Evolutionary conservation across 305 asterid genomes (phyloP).

Genomic region (Fraxinus velutina): DNA sequence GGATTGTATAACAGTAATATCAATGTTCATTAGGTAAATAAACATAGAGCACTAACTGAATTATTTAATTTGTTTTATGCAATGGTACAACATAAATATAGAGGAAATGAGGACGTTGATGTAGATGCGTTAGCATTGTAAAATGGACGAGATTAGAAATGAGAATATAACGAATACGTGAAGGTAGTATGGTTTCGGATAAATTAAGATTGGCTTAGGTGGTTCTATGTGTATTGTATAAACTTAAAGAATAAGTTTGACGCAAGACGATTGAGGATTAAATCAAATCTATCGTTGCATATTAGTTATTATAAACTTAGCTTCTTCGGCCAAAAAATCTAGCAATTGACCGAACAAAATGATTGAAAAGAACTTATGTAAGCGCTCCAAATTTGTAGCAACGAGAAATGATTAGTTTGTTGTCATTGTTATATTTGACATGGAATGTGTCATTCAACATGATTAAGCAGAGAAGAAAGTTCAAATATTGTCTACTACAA

Average conservation of each 20-base stretch:
- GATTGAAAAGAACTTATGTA: neutral
- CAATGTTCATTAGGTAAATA: neutral
- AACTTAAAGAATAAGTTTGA: neutral
- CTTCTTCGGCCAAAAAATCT: neutral
- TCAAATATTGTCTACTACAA: neutral
- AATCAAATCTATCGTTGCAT: neutral
- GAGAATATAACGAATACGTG: neutral
- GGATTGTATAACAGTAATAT: neutral
- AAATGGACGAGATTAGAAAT: neutral
- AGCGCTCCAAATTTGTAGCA: neutral
- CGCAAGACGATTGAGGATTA: neutral
- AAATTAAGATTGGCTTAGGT: neutral
- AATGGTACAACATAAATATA: neutral
- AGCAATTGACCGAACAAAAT: neutral
- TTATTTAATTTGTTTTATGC: neutral
- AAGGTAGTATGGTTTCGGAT: neutral
- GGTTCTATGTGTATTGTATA: neutral
- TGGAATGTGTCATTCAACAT: neutral
- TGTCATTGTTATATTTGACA: neutral
- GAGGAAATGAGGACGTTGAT: neutral
- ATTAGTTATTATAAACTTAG: neutral
- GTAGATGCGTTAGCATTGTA: neutral
- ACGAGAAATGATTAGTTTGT: neutral
- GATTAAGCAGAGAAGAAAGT: neutral
- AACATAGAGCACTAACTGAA: neutral